Evolutionary conservation across 169 alveolate genomes (phyloP), one percentile per base, ranked within the genome.

Genomic region (Cryptosporidium andersoni): DNA sequence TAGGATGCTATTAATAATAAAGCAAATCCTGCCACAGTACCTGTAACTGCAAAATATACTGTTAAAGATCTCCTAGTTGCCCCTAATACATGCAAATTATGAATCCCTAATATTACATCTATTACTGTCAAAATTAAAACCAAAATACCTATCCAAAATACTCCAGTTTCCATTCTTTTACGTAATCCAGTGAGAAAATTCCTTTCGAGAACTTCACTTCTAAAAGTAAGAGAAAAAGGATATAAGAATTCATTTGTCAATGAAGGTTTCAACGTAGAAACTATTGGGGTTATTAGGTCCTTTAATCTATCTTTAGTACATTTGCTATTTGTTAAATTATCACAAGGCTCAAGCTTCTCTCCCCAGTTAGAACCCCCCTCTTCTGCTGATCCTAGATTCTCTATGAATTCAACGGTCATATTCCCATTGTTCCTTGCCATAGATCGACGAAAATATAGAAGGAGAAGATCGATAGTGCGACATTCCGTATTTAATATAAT

Each of bases 381-480:
- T 48, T 25, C 60, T 12, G 37, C 49, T 74, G 60, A 39, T 67
- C 51, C 60, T 68, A 74, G 51, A 74, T 42, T 12, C 64, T 55
- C 56, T 63, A 45, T 25, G 25, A 25, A 0, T 25, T 25, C 25
- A 25, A 25, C 25, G 0, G 25, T 25, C 25, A 25, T 25, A 25
- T 25, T 25, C 0, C 25, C 25, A 25, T 25, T 25, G 25, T 25
- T 25, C 25, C 25, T 25, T 25, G 25, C 25, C 25, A 25, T 25
- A 25, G 25, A 25, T 25, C 25, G 25, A 25, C 25, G 25, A 25
- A 25, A 25, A 25, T 25, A 25, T 25, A 25, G 25, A 25, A 42
- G 60, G 66, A 74, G 65, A 51, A 56, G 60, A 74, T 74, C 67
- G 67, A 74, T 40, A 68, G 67, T 74, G 85, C 85, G 85, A 74